Percentiles rank a stretch among this genome's conserved stretches.
These are phyloP conservation scores for Massarina eburnea DNA, from an alignment of 2,329 filamentous ascomycete species.

Conservation along the genomic window DNA sequence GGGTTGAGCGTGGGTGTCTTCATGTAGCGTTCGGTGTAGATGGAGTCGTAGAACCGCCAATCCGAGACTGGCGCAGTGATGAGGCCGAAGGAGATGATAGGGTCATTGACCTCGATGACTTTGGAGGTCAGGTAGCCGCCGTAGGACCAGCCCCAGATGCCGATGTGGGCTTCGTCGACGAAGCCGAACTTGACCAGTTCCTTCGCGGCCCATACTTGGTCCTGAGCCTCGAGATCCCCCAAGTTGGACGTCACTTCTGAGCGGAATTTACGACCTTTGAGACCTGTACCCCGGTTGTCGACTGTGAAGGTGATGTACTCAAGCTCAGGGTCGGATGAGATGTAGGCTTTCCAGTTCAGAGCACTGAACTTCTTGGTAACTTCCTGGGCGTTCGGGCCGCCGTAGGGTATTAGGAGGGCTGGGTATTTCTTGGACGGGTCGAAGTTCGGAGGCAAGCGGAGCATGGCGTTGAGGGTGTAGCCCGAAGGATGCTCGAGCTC, in stretches of 20 bases:
- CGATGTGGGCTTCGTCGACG: constrained; percentile 61
- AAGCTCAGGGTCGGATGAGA: constrained; percentile 67
- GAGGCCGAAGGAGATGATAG: constrained; percentile 63
- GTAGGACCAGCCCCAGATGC: constrained; percentile 70
- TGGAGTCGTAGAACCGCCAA: constrained; percentile 70
- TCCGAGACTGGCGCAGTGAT: constrained; percentile 68
- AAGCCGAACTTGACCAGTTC: constrained; percentile 56
- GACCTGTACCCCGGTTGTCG: constrained; percentile 68
- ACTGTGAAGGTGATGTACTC: constrained; percentile 69
- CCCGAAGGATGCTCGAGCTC: constrained; percentile 64
- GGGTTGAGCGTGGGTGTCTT: constrained; percentile 60
- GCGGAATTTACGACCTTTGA: constrained; percentile 65
- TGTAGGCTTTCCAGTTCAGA: constrained; percentile 63
- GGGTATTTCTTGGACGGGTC: constrained; percentile 65
- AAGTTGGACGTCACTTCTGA: constrained; percentile 60
- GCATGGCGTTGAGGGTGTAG: constrained; percentile 64
- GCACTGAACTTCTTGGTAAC: constrained; percentile 60
- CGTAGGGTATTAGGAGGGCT: constrained; percentile 67
- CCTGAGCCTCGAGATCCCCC: constrained; percentile 63
- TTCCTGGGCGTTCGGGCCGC: constrained; percentile 65
- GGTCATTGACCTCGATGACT: constrained; percentile 63
- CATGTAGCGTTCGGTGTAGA: constrained; percentile 76
- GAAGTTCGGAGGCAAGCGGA: constrained; percentile 66
- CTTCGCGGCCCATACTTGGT: constrained; percentile 68
- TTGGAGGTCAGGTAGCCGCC: constrained; percentile 69